Percentiles rank a stretch among this genome's conserved stretches.
Conservation (phyloP, 2,329 filamentous ascomycete genomes). For the Fusarium circinatum region DNA sequence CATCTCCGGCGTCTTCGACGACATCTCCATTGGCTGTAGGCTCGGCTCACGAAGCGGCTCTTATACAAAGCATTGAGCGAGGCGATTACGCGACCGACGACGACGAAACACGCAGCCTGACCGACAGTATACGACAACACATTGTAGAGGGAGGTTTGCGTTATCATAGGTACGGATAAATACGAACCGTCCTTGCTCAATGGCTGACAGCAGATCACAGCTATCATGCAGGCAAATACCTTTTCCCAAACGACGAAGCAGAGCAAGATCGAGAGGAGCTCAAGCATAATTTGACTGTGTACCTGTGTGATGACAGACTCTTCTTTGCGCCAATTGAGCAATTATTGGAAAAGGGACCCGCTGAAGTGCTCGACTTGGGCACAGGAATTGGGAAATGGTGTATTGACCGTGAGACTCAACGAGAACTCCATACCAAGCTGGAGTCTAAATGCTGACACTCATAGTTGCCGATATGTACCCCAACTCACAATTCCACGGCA, state of each 20-base stretch:
- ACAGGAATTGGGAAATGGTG: slow-evolving; percentile 56
- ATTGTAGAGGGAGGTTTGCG: slow-evolving; percentile 54
- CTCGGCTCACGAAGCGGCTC: slow-evolving; percentile 42
- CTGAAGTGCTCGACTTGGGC: too few relatives aligned
- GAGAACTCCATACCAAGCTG: background rate
- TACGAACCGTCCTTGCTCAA: background rate
- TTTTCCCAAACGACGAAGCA: slow-evolving; percentile 56
- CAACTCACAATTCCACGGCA: slow-evolving; percentile 56
- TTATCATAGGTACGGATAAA: slow-evolving; percentile 44
- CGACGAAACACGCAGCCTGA: slow-evolving; percentile 55
- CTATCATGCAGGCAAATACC: slow-evolving; percentile 55
- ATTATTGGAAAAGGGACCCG: slow-evolving; percentile 39
- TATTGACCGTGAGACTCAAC: slow-evolving; percentile 56
- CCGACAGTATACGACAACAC: slow-evolving; percentile 56
- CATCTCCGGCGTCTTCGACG: slow-evolving; percentile 43
- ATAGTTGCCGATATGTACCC: slow-evolving; percentile 61
- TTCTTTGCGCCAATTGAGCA: slow-evolving; percentile 58
- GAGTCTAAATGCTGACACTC: slow-evolving; percentile 14
- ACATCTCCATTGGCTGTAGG: slow-evolving; percentile 47
- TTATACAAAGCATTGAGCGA: slow-evolving; percentile 49
- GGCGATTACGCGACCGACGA: slow-evolving; percentile 44
- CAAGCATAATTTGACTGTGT: slow-evolving; percentile 53
- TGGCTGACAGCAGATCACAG: slow-evolving; percentile 26
- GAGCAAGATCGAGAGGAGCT: slow-evolving; percentile 56
- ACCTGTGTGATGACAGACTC: slow-evolving; percentile 52